Percentiles rank a stretch among this genome's conserved stretches.
Evolutionary conservation across 257 asterid species (phyloP).

Genomic region (Cinchona pubescens): DNA sequence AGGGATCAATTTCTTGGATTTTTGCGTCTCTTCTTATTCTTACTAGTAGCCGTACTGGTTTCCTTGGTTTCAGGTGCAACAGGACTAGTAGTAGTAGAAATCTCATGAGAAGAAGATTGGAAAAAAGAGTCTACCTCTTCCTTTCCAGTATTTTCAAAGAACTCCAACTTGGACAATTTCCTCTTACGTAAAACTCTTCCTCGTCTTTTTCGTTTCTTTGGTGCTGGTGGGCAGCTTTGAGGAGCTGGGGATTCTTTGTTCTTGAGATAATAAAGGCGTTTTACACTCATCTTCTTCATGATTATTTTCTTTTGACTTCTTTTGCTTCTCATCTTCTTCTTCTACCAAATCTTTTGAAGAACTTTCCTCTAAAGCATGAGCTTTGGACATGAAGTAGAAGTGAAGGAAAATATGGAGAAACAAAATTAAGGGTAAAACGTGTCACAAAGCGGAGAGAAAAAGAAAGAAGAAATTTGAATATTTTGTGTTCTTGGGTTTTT

Average conservation of each 20-base stretch:
- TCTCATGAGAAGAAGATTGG: slow-evolving; percentile 16
- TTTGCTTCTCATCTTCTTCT: background rate
- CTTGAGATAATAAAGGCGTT: slow-evolving; percentile 26
- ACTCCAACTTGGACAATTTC: slow-evolving; percentile 14
- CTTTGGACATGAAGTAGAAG: slow-evolving; percentile 24
- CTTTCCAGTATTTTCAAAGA: slow-evolving; percentile 25
- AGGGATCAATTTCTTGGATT: slow-evolving; percentile 4
- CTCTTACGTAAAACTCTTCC: slow-evolving; percentile 17
- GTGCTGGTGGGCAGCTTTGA: slow-evolving; percentile 32
- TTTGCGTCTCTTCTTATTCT: slow-evolving; percentile 15
- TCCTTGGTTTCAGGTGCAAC: slow-evolving; percentile 14
- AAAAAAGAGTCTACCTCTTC: slow-evolving; percentile 38
- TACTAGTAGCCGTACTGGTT: slow-evolving; percentile 3
- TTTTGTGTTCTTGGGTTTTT: background rate
- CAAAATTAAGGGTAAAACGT: background rate
- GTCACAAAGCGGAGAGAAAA: background rate
- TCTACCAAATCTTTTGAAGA: background rate
- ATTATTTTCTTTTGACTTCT: background rate
- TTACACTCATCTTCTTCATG: slow-evolving; percentile 21
- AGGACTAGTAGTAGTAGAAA: slow-evolving; percentile 9
- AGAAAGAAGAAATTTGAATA: background rate
- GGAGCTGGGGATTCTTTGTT: slow-evolving; percentile 28
- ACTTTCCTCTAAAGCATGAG: slow-evolving; percentile 2
- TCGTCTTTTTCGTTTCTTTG: slow-evolving; percentile 18
- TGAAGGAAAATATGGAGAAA: background rate